These are phyloP conservation scores for Suhomyces panamericanus DNA, from an alignment of 1,139 yeast species.

Conservation along the genomic window DNA sequence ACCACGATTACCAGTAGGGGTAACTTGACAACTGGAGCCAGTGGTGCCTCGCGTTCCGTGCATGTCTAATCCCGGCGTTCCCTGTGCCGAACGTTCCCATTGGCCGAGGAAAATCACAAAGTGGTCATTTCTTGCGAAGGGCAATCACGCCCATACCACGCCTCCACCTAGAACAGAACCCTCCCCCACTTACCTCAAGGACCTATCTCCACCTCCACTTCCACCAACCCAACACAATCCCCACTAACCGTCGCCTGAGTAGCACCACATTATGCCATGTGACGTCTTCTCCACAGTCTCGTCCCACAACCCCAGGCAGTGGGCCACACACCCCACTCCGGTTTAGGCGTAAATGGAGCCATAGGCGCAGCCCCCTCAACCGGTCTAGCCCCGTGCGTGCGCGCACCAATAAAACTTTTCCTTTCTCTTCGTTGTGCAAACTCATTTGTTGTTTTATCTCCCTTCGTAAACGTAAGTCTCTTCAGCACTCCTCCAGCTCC, in stretches of 20 bases:
- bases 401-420: slow-evolving; percentile 12
- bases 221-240: no score
- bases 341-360: neutral
- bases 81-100: slow-evolving; percentile 3
- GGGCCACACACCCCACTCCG: no score
- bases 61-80: neutral
- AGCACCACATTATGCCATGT: neutral
- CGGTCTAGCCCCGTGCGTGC: slow-evolving; percentile 13
- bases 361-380: slow-evolving; percentile 4
- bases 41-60: no score
- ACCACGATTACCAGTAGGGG: no score
- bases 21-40: no score
- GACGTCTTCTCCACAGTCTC: neutral
- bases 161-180: no score
- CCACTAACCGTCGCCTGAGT: no score
- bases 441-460: slow-evolving; percentile 14
- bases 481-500: neutral
- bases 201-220: no score
- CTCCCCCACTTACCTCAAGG: no score
- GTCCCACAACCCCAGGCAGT: no score
- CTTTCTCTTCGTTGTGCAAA: slow-evolving; percentile 9
- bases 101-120: neutral
- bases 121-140: slow-evolving; percentile 6
- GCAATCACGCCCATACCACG: neutral
- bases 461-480: slow-evolving; percentile 10